Evolutionary conservation across 768 basidiomycete genomes (phyloP).

Genomic region (Mycena galopus): DNA sequence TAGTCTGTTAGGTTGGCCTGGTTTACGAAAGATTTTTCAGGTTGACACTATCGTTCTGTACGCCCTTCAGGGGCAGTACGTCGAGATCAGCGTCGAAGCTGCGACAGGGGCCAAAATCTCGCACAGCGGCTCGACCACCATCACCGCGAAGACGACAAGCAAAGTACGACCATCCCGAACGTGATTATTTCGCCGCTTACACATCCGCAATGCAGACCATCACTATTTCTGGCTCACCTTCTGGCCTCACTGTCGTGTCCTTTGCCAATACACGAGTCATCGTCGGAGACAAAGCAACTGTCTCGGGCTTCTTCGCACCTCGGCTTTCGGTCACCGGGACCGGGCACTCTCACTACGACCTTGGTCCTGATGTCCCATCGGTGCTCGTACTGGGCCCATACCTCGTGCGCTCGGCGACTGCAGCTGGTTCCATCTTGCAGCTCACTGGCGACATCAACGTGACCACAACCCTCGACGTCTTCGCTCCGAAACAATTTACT

Average conservation of each 20-base stretch:
- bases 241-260: conserved; percentile 53
- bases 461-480: conserved; percentile 64
- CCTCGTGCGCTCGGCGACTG: conserved; percentile 48
- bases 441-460: conserved; percentile 69
- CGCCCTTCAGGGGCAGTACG: conserved; percentile 51
- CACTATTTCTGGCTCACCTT: conserved; percentile 58
- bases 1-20: neutral
- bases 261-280: conserved; percentile 64
- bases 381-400: conserved; percentile 51
- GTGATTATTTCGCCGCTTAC: neutral
- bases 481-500: conserved; percentile 60
- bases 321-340: conserved; percentile 49
- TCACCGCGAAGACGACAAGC: conserved; percentile 36
- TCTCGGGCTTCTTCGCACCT: conserved; percentile 74
- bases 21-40: conserved; percentile 25
- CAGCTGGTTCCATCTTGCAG: conserved; percentile 39
- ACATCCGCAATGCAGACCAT: conserved; percentile 47
- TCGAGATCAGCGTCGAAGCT: conserved; percentile 45
- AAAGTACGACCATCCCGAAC: conserved; percentile 31
- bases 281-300: conserved; percentile 69
- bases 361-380: conserved; percentile 44
- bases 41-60: conserved; percentile 53
- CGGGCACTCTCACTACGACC: conserved; percentile 45
- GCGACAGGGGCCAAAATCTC: conserved; percentile 31
- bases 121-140: conserved; percentile 38